A percentile compares a stretch with the other conserved stretches of the same genome.
Conservation (phyloP, 306 rosid species). For the Prinsepia uniflora region DNA sequence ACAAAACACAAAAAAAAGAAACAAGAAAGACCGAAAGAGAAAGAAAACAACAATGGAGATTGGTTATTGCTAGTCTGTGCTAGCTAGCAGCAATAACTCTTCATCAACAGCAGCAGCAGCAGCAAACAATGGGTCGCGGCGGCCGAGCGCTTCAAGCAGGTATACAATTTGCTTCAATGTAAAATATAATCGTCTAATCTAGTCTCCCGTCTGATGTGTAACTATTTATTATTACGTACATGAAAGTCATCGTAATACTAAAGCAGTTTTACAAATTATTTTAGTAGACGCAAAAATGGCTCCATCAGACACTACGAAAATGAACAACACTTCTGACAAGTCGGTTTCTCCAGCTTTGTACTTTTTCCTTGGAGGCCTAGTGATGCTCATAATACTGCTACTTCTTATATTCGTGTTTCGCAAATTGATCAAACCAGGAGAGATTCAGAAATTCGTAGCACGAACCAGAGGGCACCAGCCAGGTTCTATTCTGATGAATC, state of each 20-base stretch:
- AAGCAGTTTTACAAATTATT: background rate
- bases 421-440: constrained; percentile 40
- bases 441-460: constrained; percentile 31
- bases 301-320: constrained; percentile 27
- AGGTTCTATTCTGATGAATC: constrained; percentile 38
- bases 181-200: background rate
- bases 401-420: constrained; percentile 44
- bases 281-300: constrained; percentile 24
- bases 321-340: constrained; percentile 12
- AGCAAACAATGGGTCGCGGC: constrained; percentile 29
- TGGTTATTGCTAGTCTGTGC: background rate
- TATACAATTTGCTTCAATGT: constrained; percentile 5
- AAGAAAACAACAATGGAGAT: too few relatives aligned
- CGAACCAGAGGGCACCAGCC: constrained; percentile 24
- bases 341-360: constrained; percentile 24
- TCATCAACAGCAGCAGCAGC: background rate
- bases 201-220: too few relatives aligned
- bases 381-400: constrained; percentile 44
- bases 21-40: background rate
- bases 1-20: background rate
- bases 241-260: background rate
- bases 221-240: too few relatives aligned
- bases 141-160: constrained; percentile 42
- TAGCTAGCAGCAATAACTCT: too few relatives aligned
- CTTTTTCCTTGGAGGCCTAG: constrained; percentile 67